Conservation (phyloP, 139 green algal genomes). For the Coelastrella sp. region DNA sequence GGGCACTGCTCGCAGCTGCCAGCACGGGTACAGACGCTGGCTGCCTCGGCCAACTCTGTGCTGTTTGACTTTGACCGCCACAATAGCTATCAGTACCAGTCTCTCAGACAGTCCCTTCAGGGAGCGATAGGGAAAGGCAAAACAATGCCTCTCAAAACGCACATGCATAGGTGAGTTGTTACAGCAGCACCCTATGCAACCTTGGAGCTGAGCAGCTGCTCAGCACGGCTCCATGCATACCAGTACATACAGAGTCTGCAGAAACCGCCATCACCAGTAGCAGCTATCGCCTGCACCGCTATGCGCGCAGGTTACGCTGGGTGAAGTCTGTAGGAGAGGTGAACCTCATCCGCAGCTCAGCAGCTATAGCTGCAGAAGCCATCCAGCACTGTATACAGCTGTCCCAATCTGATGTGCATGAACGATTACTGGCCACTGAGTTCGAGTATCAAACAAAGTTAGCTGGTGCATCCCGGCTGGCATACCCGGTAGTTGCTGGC, state of each 20-base stretch:
- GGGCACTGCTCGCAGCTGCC: conserved; percentile 12
- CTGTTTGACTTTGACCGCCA: conserved; percentile 50
- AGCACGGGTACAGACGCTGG: conserved; percentile 3
- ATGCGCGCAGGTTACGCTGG: conserved; percentile 61
- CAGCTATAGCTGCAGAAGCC: conserved; percentile 57
- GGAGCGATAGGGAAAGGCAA: conserved; percentile 34
- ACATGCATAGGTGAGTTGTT: conserved; percentile 56
- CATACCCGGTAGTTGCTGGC: conserved; percentile 84
- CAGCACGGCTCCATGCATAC: neutral
- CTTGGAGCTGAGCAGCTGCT: neutral
- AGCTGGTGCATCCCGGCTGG: conserved; percentile 74
- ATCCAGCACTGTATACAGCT: conserved; percentile 71
- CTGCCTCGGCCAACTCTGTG: neutral
- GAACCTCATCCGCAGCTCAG: conserved; percentile 71
- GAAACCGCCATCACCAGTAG: neutral
- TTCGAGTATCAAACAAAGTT: conserved; percentile 65
- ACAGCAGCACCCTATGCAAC: neutral
- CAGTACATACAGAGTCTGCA: neutral
- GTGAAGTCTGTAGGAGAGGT: conserved; percentile 79
- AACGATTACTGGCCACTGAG: conserved; percentile 72
- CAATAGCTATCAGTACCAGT: conserved; percentile 19
- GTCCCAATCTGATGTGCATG: conserved; percentile 58
- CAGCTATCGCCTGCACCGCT: neutral
- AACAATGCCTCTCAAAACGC: conserved; percentile 60
- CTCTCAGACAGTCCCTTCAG: conserved; percentile 24